Evolutionary conservation across 2,329 filamentous ascomycete species (phyloP), one percentile per base, ranked within the genome.

Genomic region (Hypoxylon sp.): DNA sequence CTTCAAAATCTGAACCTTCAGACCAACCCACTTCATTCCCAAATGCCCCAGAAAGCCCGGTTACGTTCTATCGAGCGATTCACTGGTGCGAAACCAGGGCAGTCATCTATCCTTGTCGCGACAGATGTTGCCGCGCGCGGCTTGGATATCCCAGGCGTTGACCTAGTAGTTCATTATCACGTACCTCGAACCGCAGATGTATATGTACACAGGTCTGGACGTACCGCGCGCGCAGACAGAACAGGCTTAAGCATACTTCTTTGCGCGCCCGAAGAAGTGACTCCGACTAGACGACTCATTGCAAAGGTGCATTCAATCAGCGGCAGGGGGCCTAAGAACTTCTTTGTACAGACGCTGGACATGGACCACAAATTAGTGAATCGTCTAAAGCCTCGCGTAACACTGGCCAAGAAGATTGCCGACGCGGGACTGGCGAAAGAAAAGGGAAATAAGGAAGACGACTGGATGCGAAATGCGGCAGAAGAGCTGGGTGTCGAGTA

Each of bases 401-500:
- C 86, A 2, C 84, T 98, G 0, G 90, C 94, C n/a, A 97, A 98
- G 81, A 90, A 90, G 76, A 90, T 99, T 13, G 92, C 94, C 0
- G 95, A 98, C 75, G 88, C 92, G 1, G 85, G 85, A 0, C 87
- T 96, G 8, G 95, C 94, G 6, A 97, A 97, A 81, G 93, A 97
- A 77, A 97, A 95, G 81, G 89, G 91, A 9, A 89, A 88, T 61
- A 91, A 92, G 75, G 93, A 97, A 74, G 93, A 97, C 72, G 89
- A 93, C 62, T 96, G 94, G 90, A 84, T 98, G 74, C 89, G 89
- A 47, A 88, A 88, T 52, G 94, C 94, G 0, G 96, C 96, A 0
- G 94, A 98, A 64, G 95, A 98, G 71, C 85, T 99, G 0, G 96
- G 96, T 0, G 93, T 98, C 0, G 95, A 98, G 58, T 97, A 97